These are phyloP conservation scores for Phlebiopsis flavidoalba DNA, from an alignment of 768 basidiomycete species.

Conservation along the genomic window DNA sequence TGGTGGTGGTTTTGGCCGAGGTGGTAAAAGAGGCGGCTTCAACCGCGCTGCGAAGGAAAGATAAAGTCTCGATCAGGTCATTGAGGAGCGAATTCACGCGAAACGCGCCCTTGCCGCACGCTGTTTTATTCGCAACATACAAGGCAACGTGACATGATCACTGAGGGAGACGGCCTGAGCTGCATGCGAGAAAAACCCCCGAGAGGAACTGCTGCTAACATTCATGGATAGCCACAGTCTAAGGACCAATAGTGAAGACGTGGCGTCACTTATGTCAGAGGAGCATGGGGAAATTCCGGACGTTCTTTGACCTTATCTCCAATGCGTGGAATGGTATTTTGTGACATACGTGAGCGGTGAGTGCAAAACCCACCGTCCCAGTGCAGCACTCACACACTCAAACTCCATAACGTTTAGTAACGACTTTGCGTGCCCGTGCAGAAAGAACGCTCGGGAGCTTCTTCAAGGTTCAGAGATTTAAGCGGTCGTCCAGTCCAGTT, in stretches of 20 bases:
- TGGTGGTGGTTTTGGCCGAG: slow-evolving; percentile 30
- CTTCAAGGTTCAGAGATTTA: slow-evolving; percentile 87
- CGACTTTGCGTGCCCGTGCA: slow-evolving; percentile 88
- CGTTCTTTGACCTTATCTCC: slow-evolving; percentile 92
- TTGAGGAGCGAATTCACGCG: slow-evolving; percentile 90
- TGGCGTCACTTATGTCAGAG: slow-evolving; percentile 83
- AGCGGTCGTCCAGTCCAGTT: slow-evolving; percentile 82
- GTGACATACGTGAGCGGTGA: slow-evolving; percentile 96
- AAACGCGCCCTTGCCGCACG: slow-evolving; percentile 92
- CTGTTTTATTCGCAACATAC: slow-evolving; percentile 96
- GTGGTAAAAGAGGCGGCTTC: slow-evolving; percentile 27
- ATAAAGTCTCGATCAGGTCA: slow-evolving; percentile 88
- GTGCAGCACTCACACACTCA: background rate
- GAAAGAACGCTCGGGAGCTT: slow-evolving; percentile 86
- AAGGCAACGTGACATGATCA: slow-evolving; percentile 65
- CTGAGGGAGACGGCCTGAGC: background rate
- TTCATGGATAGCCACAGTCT: slow-evolving; percentile 63
- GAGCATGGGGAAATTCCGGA: slow-evolving; percentile 94
- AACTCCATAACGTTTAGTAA: slow-evolving; percentile 47
- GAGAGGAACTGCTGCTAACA: background rate
- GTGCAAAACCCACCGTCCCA: slow-evolving; percentile 27
- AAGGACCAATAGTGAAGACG: slow-evolving; percentile 83
- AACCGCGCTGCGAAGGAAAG: slow-evolving; percentile 75
- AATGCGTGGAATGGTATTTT: slow-evolving; percentile 98
- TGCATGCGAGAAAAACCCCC: background rate